Conservation (phyloP, 129 eudicot genomes). For the Daucus carota region DH1_v3.0 NC_030383.2:8582001-8582500, state of each 20-base stretch:
- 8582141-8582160: not conserved
- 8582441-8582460: not conserved
- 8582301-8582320: conserved; percentile 77
- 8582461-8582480: not conserved
- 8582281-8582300: not conserved
- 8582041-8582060: not conserved
- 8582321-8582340: conserved; percentile 97
- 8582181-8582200: not conserved
- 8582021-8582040: not conserved
- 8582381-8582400: not conserved
- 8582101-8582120: no score
- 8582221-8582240: not conserved
- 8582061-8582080: not conserved
- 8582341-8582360: conserved; percentile 97
- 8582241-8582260: not conserved
- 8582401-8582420: not conserved
- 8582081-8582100: not conserved
- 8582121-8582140: not conserved
- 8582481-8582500: not conserved
- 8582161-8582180: no score
- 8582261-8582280: not conserved
- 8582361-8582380: conserved; percentile 50
- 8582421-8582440: not conserved
- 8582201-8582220: not conserved
- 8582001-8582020: not conserved